phyloP scores from a whole-genome alignment of 163 green algal genomes.

The Trebouxia gelatinosa region DNA sequence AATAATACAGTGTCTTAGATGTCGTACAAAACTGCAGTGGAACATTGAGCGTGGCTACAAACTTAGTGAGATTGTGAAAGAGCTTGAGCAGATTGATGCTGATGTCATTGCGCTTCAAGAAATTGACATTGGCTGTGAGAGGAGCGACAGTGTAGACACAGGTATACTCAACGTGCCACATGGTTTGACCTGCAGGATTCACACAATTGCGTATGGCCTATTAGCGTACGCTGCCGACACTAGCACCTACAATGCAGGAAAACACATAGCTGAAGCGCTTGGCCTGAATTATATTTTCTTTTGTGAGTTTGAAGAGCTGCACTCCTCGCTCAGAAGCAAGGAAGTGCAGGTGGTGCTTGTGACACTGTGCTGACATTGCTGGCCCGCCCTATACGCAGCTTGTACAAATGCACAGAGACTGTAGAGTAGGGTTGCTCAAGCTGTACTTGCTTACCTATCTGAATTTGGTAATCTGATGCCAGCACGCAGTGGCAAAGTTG shows the following conservation, averaged over 20 bases:
- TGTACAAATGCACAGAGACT: no score
- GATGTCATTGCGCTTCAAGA: slow-evolving; percentile 80
- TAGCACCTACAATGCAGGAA: slow-evolving; percentile 43
- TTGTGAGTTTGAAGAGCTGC: slow-evolving; percentile 87
- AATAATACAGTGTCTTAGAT: no score
- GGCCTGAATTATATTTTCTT: slow-evolving; percentile 77
- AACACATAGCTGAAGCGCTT: slow-evolving; percentile 71
- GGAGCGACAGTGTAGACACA: slow-evolving; percentile 53
- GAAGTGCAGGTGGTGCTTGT: slow-evolving; percentile 17
- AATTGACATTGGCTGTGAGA: slow-evolving; percentile 82
- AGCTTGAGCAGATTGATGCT: slow-evolving; percentile 66
- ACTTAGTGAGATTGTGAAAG: slow-evolving; percentile 70
- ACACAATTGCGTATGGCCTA: not conserved
- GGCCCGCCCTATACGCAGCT: no score
- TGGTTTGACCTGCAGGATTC: not conserved
- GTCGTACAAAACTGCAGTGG: slow-evolving; percentile 73
- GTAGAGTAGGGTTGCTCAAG: no score
- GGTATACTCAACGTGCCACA: slow-evolving; percentile 37
- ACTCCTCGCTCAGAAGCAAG: slow-evolving; percentile 37
- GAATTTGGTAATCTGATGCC: no score
- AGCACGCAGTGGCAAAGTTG: no score
- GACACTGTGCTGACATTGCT: no score
- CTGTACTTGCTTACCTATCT: no score
- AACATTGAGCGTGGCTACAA: slow-evolving; percentile 92
- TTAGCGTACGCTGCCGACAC: not conserved